phyloP scores from a whole-genome alignment of 1,284 basidiomycete species.

The Tylopilus orsonianus region DNA sequence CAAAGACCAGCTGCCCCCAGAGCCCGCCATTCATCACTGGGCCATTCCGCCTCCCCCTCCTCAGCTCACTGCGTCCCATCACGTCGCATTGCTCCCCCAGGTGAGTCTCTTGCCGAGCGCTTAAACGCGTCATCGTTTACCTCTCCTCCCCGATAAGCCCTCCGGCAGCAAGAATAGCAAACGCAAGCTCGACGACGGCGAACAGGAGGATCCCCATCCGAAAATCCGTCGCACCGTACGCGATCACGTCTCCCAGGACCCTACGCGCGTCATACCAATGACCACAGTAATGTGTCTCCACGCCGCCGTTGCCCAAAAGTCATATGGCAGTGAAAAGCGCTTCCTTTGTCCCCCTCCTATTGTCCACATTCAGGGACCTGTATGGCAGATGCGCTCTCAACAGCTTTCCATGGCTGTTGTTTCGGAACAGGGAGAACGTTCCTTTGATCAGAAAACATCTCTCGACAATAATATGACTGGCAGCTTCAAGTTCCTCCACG shows the following conservation, averaged over 20 bases:
- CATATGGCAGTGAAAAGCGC: slow-evolving; percentile 89
- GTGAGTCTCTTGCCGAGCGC: slow-evolving; percentile 32
- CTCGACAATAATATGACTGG: slow-evolving; percentile 80
- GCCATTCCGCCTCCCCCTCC: slow-evolving; percentile 29
- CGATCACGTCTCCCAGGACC: slow-evolving; percentile 73
- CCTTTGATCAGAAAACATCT: slow-evolving; percentile 78
- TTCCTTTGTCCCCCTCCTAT: slow-evolving; percentile 88
- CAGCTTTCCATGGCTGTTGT: slow-evolving; percentile 84
- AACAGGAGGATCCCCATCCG: slow-evolving; percentile 66
- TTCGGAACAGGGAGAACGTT: slow-evolving; percentile 78
- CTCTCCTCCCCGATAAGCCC: slow-evolving; percentile 29
- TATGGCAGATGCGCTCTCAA: slow-evolving; percentile 77
- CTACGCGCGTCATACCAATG: slow-evolving; percentile 74
- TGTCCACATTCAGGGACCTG: slow-evolving; percentile 83
- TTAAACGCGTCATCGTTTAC: slow-evolving; percentile 31
- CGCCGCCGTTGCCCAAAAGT: slow-evolving; percentile 89
- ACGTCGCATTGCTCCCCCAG: slow-evolving; percentile 30
- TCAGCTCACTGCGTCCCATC: slow-evolving; percentile 32
- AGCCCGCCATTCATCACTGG: slow-evolving; percentile 46
- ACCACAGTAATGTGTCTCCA: slow-evolving; percentile 87
- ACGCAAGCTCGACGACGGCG: slow-evolving; percentile 70
- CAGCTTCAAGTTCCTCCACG: slow-evolving; percentile 89
- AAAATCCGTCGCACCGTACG: slow-evolving; percentile 81
- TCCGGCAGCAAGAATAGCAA: slow-evolving; percentile 46
- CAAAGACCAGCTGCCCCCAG: slow-evolving; percentile 38